Base-by-base conservation (phyloP, 441 rosid species). In the Macaranga tanarius region DNA sequence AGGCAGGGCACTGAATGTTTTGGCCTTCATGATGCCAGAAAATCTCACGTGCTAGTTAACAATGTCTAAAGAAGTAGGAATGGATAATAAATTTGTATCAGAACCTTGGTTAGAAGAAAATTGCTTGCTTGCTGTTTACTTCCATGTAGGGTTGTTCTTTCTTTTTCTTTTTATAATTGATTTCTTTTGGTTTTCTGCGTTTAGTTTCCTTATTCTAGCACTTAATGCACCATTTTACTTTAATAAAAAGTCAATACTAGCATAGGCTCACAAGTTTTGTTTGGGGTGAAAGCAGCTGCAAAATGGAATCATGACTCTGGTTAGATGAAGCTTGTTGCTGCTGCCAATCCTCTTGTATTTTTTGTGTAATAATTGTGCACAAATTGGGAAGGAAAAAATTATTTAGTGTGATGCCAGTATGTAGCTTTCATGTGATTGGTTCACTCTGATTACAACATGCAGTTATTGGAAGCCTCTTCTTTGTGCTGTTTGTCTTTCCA, bases 11-110 rank as follows among this genome's bases (percentile, higher is more conserved):
- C 20, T 23, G 25, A 52, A 8, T n/a, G 12, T 55, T 38, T 7
- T 19, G 38, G 20, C 50, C 26, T 31, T 17, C 44, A 58, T 63
- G 65, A 62, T 75, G 65, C 59, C 15, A 61, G 47, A 34, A 67
- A 70, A 60, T 40, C 28, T 62, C 15, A 11, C 42, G n/a, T 54
- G n/a, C 31, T 4, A 17, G 51, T 70, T 57, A 44, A 69, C 38
- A 54, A 4, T 28, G 17, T 45, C 47, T 56, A 16, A 45, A 70
- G 48, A 59, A 48, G 17, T 17, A 45, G 58, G 38, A 16, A 62
- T 62, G 9, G 3, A 55, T 9, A 66, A 16, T 40, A 38, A 42
- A 25, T 44, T 44, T 65, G 55, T 51, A 61, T 45, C 6, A 19
- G 20, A 69, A 61, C 6, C 45, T 47, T 58, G n/a, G 28, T 26